Conservation (phyloP, 75 land plant genomes). For the Cupressus sempervirens region DNA sequence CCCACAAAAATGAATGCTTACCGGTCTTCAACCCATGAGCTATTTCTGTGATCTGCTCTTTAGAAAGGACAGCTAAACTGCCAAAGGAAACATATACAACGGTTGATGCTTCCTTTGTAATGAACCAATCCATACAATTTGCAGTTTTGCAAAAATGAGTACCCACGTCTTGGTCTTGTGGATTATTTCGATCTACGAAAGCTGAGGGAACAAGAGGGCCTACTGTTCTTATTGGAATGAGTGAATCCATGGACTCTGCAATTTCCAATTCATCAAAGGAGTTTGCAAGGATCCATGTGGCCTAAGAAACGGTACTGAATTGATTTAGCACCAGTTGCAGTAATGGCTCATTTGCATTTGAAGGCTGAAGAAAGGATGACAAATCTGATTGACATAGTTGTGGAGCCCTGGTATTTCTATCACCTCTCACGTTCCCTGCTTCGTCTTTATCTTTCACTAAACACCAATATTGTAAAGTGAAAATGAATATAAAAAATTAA, state of each 20-base stretch:
- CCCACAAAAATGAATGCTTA: slow-evolving; percentile 16
- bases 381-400: slow-evolving; percentile 36
- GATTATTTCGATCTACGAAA: not conserved
- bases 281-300: slow-evolving; percentile 46
- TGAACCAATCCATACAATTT: slow-evolving; percentile 18
- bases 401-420: slow-evolving; percentile 49
- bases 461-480: no score
- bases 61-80: slow-evolving; percentile 14
- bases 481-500: not conserved
- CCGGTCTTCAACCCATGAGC: slow-evolving; percentile 28
- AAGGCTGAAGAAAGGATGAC: slow-evolving; percentile 47
- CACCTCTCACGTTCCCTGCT: not conserved
- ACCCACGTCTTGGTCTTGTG: slow-evolving; percentile 6
- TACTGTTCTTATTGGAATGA: slow-evolving; percentile 20
- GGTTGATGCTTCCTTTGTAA: slow-evolving; percentile 14
- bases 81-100: slow-evolving; percentile 47
- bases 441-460: no score
- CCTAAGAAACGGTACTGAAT: slow-evolving; percentile 20
- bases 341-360: slow-evolving; percentile 18
- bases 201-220: slow-evolving; percentile 26
- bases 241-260: not conserved
- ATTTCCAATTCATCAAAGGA: slow-evolving; percentile 31
- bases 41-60: slow-evolving; percentile 12
- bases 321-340: slow-evolving; percentile 15
- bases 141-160: not conserved